Base-by-base conservation (phyloP, 2,329 filamentous ascomycete genomes). In the Alternaria arbusti region DNA sequence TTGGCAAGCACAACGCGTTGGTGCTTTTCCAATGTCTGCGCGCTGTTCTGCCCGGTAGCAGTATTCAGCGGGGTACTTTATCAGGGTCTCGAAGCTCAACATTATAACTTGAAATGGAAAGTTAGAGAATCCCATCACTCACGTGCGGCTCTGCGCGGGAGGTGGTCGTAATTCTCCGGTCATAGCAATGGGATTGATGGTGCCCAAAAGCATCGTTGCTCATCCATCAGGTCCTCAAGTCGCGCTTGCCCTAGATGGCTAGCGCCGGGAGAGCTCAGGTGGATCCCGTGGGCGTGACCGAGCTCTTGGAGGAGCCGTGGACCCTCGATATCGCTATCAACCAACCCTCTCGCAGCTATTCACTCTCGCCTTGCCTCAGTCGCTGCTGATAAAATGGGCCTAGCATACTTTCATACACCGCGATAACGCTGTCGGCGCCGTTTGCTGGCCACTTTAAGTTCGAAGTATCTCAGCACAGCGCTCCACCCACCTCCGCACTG, bases 391-490 rank as follows among this genome's bases (percentile, higher is more conserved):
- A 58, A 61, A 45, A 71, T 70, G 68, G 64, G 63, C 60, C 65
- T 71, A 72, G 68, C 59, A 78, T 77, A 72, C 70, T 61, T 56
- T 65, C 54, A 43, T 13, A 57, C 43, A 47, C 32, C 9, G 26
- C 55, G 26, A 57, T 58, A 54, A 57, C 63, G 57, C 61, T 49
- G 12, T 36, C 57, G 17, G 67, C 63, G 64, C 66, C 65, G 64
- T 65, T 64, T 60, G 62, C 61, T 47, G 64, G 62, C 69, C 63
- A 61, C 32, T 44, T 52, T 54, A 55, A 26, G 15, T 25, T 36
- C 56, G 57, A 46, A 61, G 57, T 50, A 55, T 52, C 52, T 45
- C 15, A 17, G 52, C 58, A 57, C 56, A 56, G 22, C 49, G 56
- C 54, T 43, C 26, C 56, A 57, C 50, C 55, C 25, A 57, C 32